Evolutionary conservation across 73 alveolate species (phyloP).

Genomic region (Paramecium octaurelia): DNA sequence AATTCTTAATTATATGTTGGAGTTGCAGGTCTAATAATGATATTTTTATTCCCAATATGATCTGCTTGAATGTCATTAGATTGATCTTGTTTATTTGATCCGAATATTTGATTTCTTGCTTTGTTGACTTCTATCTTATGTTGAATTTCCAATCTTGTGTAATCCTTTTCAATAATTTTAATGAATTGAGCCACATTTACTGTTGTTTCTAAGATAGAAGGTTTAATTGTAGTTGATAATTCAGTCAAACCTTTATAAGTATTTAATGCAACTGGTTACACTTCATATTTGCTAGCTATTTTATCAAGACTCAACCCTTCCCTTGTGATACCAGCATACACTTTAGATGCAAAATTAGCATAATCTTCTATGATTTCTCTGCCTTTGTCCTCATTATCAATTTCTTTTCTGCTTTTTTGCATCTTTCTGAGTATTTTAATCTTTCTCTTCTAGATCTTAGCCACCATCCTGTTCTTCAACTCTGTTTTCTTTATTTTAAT

Average conservation of each 20-base stretch:
- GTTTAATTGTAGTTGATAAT: slow-evolving; percentile 75
- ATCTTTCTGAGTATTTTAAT: slow-evolving; percentile 95
- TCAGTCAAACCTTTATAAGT: slow-evolving; percentile 90
- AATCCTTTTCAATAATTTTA: slow-evolving; percentile 60
- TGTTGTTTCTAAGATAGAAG: slow-evolving; percentile 59
- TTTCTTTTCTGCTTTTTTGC: slow-evolving; percentile 91
- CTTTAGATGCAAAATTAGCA: slow-evolving; percentile 95
- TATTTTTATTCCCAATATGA: slow-evolving; percentile 56
- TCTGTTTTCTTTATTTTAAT: slow-evolving; percentile 86
- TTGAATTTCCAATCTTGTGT: slow-evolving; percentile 60
- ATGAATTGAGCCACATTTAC: slow-evolving; percentile 54
- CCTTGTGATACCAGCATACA: slow-evolving; percentile 97
- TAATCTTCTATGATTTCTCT: slow-evolving; percentile 97
- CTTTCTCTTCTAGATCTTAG: slow-evolving; percentile 85
- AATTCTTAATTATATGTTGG: slow-evolving; percentile 56
- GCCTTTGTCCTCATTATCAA: slow-evolving; percentile 76
- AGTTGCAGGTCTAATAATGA: slow-evolving; percentile 54
- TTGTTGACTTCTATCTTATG: slow-evolving; percentile 60
- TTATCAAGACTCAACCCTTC: slow-evolving; percentile 96
- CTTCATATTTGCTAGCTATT: slow-evolving; percentile 94
- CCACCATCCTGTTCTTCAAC: slow-evolving; percentile 82
- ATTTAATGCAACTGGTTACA: slow-evolving; percentile 93
- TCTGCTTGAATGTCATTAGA: slow-evolving; percentile 50
- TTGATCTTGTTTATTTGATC: slow-evolving; percentile 40
- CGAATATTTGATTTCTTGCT: slow-evolving; percentile 58